phyloP scores from a whole-genome alignment of 208 protist genomes.

The Trypanosoma conorhini region DNA sequence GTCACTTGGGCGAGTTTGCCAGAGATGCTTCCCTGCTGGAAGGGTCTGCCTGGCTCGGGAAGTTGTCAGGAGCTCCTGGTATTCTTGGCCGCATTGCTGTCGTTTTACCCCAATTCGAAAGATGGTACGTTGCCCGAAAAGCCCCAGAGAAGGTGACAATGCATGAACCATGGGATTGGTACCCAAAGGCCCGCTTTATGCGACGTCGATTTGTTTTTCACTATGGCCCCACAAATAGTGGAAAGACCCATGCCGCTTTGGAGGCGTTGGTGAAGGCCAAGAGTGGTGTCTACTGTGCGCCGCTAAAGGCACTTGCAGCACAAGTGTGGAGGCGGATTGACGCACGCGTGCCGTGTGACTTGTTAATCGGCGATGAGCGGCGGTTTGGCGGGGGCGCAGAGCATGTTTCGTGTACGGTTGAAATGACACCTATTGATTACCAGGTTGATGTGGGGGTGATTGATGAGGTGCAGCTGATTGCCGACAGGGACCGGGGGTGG shows the following conservation, averaged over 20 bases:
- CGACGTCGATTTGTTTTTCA: conserved; percentile 87
- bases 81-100: conserved; percentile 30
- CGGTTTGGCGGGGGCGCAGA: conserved; percentile 63
- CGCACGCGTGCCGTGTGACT: conserved; percentile 81
- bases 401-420: conserved; percentile 91
- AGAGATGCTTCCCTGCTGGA: conserved; percentile 36
- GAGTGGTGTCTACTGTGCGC: conserved; percentile 93
- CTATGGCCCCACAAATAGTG: conserved; percentile 94
- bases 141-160: conserved; percentile 63
- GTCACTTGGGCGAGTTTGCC: conserved; percentile 54
- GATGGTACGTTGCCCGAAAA: conserved; percentile 63
- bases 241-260: conserved; percentile 93
- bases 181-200: conserved; percentile 75
- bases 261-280: conserved; percentile 51
- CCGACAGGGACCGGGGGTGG: conserved; percentile 90
- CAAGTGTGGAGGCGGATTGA: conserved; percentile 91
- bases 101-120: conserved; percentile 43
- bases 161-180: conserved; percentile 81
- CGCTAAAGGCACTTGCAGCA: conserved; percentile 93
- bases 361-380: conserved; percentile 94
- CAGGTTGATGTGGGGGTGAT: conserved; percentile 90
- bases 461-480: conserved; percentile 96
- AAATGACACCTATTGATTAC: conserved; percentile 85
- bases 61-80: conserved; percentile 23
- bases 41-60: conserved; percentile 26